phyloP scores from a whole-genome alignment of 768 basidiomycete genomes.

The Phaeolepiota aurea region DNA sequence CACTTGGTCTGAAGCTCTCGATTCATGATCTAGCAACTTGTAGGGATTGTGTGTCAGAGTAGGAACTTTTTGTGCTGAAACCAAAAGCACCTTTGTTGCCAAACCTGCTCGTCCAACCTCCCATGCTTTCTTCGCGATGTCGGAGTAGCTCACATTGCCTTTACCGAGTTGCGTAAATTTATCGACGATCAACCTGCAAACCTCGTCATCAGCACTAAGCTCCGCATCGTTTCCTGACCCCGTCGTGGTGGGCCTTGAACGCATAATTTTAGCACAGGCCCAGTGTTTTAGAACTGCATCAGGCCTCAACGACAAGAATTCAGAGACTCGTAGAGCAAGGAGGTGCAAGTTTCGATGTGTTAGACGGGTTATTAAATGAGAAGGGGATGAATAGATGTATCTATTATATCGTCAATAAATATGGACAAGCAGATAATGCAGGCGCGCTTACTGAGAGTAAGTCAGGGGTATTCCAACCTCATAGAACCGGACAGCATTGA shows the following conservation, averaged over 20 bases:
- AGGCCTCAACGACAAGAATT: conserved; percentile 74
- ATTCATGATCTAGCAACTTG: conserved; percentile 87
- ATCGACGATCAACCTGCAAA: conserved; percentile 78
- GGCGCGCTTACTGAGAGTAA: conserved; percentile 66
- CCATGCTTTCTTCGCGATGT: conserved; percentile 93
- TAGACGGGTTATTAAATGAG: conserved; percentile 73
- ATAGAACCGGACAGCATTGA: conserved; percentile 87
- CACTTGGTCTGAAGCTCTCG: conserved; percentile 84
- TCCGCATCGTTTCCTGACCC: conserved; percentile 47
- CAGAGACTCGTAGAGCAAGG: conserved; percentile 84
- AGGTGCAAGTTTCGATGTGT: conserved; percentile 86
- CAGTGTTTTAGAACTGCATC: conserved; percentile 90
- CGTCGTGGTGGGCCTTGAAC: conserved; percentile 51
- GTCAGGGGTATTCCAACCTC: conserved; percentile 93
- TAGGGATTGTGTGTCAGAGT: neutral
- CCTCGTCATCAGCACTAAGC: conserved; percentile 61
- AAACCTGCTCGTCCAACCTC: conserved; percentile 72
- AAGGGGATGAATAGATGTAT: conserved; percentile 74
- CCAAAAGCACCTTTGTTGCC: conserved; percentile 54
- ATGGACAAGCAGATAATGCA: neutral
- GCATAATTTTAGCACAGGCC: conserved; percentile 88
- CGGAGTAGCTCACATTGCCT: conserved; percentile 82
- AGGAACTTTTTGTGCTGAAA: neutral
- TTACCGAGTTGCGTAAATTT: conserved; percentile 83
- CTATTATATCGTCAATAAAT: conserved; percentile 27